A percentile compares a stretch with the other conserved stretches of the same genome.
Conservation (phyloP, 208 protist genomes). For the Leishmania mexicana region DNA sequence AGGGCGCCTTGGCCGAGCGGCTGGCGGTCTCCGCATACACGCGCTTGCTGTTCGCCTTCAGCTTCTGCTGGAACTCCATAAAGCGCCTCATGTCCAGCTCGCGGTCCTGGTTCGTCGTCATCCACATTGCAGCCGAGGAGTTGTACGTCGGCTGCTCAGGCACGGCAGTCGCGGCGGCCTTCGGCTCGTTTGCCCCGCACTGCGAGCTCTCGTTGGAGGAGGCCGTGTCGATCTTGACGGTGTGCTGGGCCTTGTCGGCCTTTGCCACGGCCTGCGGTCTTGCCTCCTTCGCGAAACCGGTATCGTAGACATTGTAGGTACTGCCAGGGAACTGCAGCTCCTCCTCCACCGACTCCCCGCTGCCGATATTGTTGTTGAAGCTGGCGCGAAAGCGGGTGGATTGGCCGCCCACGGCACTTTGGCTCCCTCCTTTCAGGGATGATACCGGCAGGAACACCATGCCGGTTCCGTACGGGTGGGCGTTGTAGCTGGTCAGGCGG, state of each 20-base stretch:
- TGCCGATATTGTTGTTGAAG: slow-evolving; percentile 70
- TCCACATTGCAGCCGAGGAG: slow-evolving; percentile 75
- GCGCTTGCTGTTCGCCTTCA: slow-evolving; percentile 59
- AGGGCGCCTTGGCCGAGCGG: slow-evolving; percentile 19
- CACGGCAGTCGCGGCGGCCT: neutral
- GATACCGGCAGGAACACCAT: slow-evolving; percentile 68
- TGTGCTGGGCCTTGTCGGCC: slow-evolving; percentile 10
- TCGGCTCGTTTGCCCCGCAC: slow-evolving; percentile 19
- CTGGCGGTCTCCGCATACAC: slow-evolving; percentile 59
- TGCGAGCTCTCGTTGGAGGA: slow-evolving; percentile 31
- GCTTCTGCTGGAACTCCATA: slow-evolving; percentile 70
- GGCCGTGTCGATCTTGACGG: slow-evolving; percentile 19
- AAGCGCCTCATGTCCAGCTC: slow-evolving; percentile 75
- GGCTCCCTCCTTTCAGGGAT: slow-evolving; percentile 13
- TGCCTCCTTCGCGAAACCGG: neutral
- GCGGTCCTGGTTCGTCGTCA: slow-evolving; percentile 81
- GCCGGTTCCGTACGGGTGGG: slow-evolving; percentile 77
- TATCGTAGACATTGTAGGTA: slow-evolving; percentile 79
- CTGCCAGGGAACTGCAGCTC: slow-evolving; percentile 79
- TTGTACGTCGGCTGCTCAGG: slow-evolving; percentile 31
- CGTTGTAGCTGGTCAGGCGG: slow-evolving; percentile 54
- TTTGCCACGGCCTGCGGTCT: slow-evolving; percentile 5
- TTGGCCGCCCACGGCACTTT: slow-evolving; percentile 6
- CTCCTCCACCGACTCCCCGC: slow-evolving; percentile 40
- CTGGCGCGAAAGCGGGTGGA: slow-evolving; percentile 32